Percentiles rank a stretch among this genome's conserved stretches.
Evolutionary conservation across 148 eudicot genomes (phyloP).

Genomic region (Suaeda aralocaspica): DNA sequence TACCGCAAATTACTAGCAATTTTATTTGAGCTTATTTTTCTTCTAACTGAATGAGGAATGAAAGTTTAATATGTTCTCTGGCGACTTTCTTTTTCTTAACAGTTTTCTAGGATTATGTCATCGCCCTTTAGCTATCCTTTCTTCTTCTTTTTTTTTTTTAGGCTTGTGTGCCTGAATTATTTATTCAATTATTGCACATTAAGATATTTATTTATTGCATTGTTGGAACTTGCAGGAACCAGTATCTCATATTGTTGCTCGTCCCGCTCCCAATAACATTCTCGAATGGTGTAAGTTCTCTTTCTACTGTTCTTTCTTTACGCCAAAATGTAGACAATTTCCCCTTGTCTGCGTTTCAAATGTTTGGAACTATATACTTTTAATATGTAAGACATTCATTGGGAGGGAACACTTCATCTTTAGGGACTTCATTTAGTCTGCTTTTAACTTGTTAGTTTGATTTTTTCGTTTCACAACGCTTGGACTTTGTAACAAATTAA

Average conservation of each 20-base stretch:
- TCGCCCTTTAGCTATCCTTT: too few species aligned
- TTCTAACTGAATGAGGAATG: too few species aligned
- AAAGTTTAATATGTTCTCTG: background rate
- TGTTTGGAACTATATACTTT: background rate
- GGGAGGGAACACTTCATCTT: background rate
- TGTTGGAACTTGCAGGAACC: constrained; percentile 62
- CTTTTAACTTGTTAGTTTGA: too few species aligned
- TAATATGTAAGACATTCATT: background rate
- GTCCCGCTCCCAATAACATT: constrained; percentile 82
- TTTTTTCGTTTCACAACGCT: too few species aligned
- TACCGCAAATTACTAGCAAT: background rate
- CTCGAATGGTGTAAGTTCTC: constrained; percentile 97
- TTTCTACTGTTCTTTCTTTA: background rate
- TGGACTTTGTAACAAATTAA: too few species aligned
- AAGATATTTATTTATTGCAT: background rate
- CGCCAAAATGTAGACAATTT: background rate
- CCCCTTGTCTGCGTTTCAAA: background rate
- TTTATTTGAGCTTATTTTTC: background rate
- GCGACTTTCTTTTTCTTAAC: background rate
- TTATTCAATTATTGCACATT: background rate
- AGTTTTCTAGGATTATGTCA: background rate
- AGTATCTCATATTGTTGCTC: constrained; percentile 78
- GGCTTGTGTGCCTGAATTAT: background rate
- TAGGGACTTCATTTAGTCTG: background rate
- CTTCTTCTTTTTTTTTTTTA: background rate